These are phyloP conservation scores for Petasospora fabianii DNA, from an alignment of 1,139 yeast genomes.

Conservation along the genomic window DNA sequence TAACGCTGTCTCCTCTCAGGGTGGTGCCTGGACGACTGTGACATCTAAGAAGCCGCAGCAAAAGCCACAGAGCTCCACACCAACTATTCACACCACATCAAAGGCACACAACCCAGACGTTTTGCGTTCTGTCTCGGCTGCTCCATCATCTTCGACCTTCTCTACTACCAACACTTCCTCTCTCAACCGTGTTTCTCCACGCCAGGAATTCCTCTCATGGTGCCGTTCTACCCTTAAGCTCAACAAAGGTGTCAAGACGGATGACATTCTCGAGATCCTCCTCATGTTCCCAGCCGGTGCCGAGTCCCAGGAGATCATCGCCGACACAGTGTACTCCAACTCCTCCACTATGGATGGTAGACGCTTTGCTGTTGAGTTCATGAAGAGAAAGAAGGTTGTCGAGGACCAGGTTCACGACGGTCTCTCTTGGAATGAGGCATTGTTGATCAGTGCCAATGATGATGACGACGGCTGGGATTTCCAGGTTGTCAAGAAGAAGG, in stretches of 20 bases:
- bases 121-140: conserved; percentile 37
- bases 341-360: conserved; percentile 94
- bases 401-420: conserved; percentile 60
- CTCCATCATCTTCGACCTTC: conserved; percentile 23
- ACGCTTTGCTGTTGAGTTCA: conserved; percentile 86
- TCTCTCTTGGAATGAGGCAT: conserved; percentile 65
- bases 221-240: conserved; percentile 72
- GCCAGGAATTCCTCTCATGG: conserved; percentile 81
- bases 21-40: conserved; percentile 36
- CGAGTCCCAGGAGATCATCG: conserved; percentile 80
- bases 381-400: conserved; percentile 69
- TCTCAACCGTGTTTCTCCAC: conserved; percentile 30
- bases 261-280: conserved; percentile 77
- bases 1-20: too few relatives aligned
- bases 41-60: conserved; percentile 20
- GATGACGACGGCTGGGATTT: conserved; percentile 80
- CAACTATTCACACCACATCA: conserved; percentile 9
- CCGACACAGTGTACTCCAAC: conserved; percentile 88
- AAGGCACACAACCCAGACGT: conserved; percentile 38
- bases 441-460: conserved; percentile 46
- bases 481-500: conserved; percentile 65
- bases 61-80: conserved; percentile 15
- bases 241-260: conserved; percentile 68
- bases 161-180: conserved; percentile 35
- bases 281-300: conserved; percentile 69